A percentile compares a stretch with the other conserved stretches of the same genome.
phyloP scores from a whole-genome alignment of 768 basidiomycete genomes.

The Naganishia kalamii region DNA sequence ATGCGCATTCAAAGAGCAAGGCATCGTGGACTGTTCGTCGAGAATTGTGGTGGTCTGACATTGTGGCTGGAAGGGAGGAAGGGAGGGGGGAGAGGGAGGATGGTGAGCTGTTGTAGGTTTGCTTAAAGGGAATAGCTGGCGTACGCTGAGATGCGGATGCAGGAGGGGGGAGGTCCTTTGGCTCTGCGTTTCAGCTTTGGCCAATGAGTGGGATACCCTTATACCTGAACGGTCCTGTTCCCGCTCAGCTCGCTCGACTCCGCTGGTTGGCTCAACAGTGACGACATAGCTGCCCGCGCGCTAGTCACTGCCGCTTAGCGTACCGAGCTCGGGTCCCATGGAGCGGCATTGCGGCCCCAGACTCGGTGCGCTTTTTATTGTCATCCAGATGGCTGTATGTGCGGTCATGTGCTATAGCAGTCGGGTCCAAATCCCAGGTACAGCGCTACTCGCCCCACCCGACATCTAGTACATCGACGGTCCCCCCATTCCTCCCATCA shows the following conservation, averaged over 20 bases:
- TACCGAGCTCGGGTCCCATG: too few species aligned
- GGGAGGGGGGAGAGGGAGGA: not conserved
- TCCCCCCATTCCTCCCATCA: not conserved
- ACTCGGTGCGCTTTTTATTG: too few species aligned
- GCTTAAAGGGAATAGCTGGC: too few species aligned
- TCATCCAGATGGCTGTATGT: too few species aligned
- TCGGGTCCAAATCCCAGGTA: too few species aligned
- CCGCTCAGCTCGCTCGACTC: too few species aligned
- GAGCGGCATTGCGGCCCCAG: too few species aligned
- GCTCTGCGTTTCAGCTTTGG: too few species aligned
- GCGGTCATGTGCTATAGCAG: too few species aligned
- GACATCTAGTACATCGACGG: constrained; percentile 1
- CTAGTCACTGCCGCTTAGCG: not conserved
- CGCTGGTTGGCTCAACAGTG: not conserved
- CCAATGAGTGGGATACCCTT: too few species aligned
- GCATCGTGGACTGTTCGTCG: constrained; percentile 54
- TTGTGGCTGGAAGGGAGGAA: not conserved
- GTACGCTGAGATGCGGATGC: not conserved
- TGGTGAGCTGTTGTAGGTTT: not conserved
- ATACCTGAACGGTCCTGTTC: too few species aligned
- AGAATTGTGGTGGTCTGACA: constrained; percentile 24
- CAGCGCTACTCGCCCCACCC: not conserved
- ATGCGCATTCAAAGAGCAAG: constrained; percentile 87
- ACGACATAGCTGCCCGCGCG: not conserved
- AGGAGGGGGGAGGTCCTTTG: not conserved